Evolutionary conservation across 2,329 filamentous ascomycete genomes (phyloP), one percentile per base, ranked within the genome.

Genomic region (Nemania diffusa): DNA sequence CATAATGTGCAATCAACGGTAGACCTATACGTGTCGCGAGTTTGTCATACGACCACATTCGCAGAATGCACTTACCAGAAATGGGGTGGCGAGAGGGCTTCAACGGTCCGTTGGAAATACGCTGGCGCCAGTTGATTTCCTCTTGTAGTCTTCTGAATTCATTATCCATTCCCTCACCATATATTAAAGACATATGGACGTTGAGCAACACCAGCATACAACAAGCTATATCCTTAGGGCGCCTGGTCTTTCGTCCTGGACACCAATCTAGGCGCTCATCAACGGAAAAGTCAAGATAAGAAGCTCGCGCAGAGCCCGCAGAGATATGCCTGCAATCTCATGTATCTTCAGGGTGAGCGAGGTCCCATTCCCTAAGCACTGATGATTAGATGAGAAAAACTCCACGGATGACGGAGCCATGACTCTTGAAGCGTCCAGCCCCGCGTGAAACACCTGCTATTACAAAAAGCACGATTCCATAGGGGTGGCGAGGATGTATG

Each of bases 261-360:
- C 29, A 37, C 22, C 51, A 56, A 34, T 34, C 52, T 24, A 55
- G 13, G 51, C 51, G 51, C 52, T 56, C 52, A 37, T 56, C 26
- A 24, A 56, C 52, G 26, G 29, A 34, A 15, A 56, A 56, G 17
- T 56, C 8, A 24, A 37, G 52, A 37, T 37, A 24, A 34, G 52
- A 37, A 37, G 52, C 13, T 9, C 52, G 22, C 8, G 2, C n/a
- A 56, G 52, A 56, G 52, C 52, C 5, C 5, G 7, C 17, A 37
- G 29, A 20, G 52, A 15, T 20, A 56, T 56, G 2, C 52, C 52
- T 13, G 52, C 37, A 56, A 37, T 40, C 17, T 40, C 29, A 34
- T 37, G 52, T 34, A 56, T 56, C 9, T 56, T 37, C 17, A 5
- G 17, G 17, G 52, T 27, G 13, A 56, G 27, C 26, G 52, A 37